Evolutionary conservation across 148 eudicot genomes (phyloP).

Genomic region (Silene latifolia): DNA sequence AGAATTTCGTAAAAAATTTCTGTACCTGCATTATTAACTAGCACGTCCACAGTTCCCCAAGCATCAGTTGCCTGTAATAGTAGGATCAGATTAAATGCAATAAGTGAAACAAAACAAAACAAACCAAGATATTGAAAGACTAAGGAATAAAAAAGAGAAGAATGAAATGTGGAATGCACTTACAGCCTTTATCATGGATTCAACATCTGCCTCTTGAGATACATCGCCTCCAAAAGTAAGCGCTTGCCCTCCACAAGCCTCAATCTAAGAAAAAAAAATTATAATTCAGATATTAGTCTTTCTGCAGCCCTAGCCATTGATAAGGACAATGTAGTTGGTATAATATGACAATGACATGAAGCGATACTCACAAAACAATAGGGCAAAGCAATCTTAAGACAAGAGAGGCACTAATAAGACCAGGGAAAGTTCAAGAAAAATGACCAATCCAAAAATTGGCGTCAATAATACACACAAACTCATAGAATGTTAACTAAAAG

Average conservation of each 20-base stretch:
- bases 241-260: conserved; percentile 74
- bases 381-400: neutral
- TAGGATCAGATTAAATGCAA: no score
- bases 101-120: neutral
- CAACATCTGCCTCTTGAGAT: conserved; percentile 92
- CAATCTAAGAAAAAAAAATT: conserved; percentile 52
- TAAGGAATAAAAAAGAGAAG: neutral
- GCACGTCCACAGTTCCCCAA: conserved; percentile 93
- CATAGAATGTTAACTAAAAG: neutral
- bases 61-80: conserved; percentile 76
- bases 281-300: neutral
- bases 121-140: neutral
- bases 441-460: neutral
- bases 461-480: neutral
- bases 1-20: neutral
- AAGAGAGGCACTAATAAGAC: neutral
- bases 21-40: conserved; percentile 93
- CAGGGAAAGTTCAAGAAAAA: neutral
- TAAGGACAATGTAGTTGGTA: neutral
- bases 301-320: neutral
- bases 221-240: conserved; percentile 91
- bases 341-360: neutral
- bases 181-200: conserved; percentile 90
- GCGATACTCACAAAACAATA: neutral
- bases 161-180: conserved; percentile 27